phyloP scores from a whole-genome alignment of 805 yeast species.

The Candida cerambycidarum region DNA sequence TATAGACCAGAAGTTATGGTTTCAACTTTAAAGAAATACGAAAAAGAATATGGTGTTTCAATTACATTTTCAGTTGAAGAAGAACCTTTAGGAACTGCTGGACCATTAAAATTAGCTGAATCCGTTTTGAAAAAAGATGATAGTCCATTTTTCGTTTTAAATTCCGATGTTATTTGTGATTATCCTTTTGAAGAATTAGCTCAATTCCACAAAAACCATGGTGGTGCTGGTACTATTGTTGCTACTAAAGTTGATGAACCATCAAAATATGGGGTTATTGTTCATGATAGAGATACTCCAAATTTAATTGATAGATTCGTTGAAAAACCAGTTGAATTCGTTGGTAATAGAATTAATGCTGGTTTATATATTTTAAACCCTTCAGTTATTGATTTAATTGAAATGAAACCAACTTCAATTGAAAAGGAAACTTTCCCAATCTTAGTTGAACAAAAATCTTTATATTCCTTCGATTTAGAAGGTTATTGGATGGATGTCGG shows the following conservation, averaged over 20 bases:
- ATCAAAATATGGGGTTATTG: constrained; percentile 98
- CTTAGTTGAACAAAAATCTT: constrained; percentile 82
- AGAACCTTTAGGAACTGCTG: constrained; percentile 99
- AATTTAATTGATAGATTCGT: constrained; percentile 97
- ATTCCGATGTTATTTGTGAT: constrained; percentile 98
- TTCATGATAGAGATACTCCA: constrained; percentile 91
- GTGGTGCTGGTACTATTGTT: constrained; percentile 97
- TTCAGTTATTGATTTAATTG: constrained; percentile 92
- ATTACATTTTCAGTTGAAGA: constrained; percentile 98
- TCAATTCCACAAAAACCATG: constrained; percentile 90
- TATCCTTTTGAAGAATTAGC: constrained; percentile 94
- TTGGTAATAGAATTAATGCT: constrained; percentile 99
- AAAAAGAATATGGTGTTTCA: constrained; percentile 87
- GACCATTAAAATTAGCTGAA: constrained; percentile 97
- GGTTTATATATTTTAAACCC: constrained; percentile 99
- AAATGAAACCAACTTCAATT: constrained; percentile 97
- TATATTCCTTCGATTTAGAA: constrained; percentile 95
- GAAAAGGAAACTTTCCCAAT: constrained; percentile 99
- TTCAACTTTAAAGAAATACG: constrained; percentile 89
- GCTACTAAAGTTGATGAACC: constrained; percentile 99
- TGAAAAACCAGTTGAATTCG: constrained; percentile 99
- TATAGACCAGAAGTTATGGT: constrained; percentile 99
- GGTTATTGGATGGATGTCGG: constrained; percentile 99
- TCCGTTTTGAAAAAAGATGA: constrained; percentile 89
- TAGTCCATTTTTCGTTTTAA: constrained; percentile 94